phyloP scores from a whole-genome alignment of 192 early-diverging fungal species.

The Gonapodya sp. region DNA sequence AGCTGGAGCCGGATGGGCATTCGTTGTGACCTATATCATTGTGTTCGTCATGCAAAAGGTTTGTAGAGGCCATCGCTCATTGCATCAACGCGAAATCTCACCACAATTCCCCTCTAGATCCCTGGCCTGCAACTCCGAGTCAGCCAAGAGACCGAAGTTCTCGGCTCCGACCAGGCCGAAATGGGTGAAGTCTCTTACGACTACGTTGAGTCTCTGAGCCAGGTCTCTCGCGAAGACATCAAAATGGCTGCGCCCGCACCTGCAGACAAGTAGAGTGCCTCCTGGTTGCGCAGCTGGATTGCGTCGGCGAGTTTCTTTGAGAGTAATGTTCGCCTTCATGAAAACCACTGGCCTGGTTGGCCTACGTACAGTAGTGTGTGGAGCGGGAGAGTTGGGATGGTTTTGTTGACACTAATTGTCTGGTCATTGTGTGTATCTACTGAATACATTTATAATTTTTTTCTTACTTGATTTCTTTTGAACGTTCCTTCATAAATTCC shows the following conservation, averaged over 20 bases:
- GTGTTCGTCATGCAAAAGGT: conserved; percentile 43
- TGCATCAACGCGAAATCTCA: too few species aligned
- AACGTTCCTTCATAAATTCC: too few species aligned
- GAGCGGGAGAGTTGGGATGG: neutral
- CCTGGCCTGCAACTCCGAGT: conserved; percentile 43
- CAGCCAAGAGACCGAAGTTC: conserved; percentile 37
- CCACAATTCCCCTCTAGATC: neutral
- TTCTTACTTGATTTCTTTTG: too few species aligned
- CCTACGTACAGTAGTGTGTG: neutral
- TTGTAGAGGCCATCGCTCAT: neutral
- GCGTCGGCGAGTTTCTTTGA: too few species aligned
- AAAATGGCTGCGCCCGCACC: neutral
- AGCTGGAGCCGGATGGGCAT: conserved; percentile 53
- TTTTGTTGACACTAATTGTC: too few species aligned
- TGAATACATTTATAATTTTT: neutral
- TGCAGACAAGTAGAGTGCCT: too few species aligned
- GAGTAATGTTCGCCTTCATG: neutral
- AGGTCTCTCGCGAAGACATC: neutral
- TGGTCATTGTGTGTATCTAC: neutral
- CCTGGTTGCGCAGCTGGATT: too few species aligned
- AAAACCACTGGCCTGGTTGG: neutral
- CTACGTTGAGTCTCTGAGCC: conserved; percentile 10
- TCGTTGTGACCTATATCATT: conserved; percentile 41
- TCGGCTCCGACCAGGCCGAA: conserved; percentile 18
- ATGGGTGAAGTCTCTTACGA: conserved; percentile 15